Evolutionary conservation across 306 rosid genomes (phyloP).

Genomic region (Begonia loranthoides): DNA sequence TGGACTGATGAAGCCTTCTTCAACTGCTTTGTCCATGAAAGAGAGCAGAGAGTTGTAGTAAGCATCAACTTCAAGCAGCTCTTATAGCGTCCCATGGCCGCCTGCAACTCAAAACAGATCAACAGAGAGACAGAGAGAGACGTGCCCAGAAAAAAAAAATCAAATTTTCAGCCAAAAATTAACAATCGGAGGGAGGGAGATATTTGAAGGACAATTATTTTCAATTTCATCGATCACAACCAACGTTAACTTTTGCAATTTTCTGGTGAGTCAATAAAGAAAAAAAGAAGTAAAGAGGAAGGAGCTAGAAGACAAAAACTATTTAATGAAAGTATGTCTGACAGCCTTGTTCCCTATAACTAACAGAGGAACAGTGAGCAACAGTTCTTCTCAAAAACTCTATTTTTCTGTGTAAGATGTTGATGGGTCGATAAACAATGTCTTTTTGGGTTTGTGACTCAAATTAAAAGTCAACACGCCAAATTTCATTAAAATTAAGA

Average conservation of each 20-base stretch:
- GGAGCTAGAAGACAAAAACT: background rate
- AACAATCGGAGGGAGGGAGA: too few species aligned
- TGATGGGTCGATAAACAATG: slow-evolving; percentile 22
- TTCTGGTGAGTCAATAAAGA: background rate
- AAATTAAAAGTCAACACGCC: background rate
- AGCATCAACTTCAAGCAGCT: slow-evolving; percentile 74
- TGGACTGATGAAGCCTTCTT: slow-evolving; percentile 58
- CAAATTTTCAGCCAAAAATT: background rate
- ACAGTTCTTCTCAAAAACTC: slow-evolving; percentile 2
- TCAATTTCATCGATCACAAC: too few species aligned
- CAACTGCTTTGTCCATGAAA: slow-evolving; percentile 72
- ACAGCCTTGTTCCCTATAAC: background rate
- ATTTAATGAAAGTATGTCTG: background rate
- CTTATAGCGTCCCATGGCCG: slow-evolving; percentile 70
- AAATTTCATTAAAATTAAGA: background rate
- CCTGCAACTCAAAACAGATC: slow-evolving; percentile 29
- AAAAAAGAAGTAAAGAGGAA: background rate
- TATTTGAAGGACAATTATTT: too few species aligned
- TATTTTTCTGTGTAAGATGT: slow-evolving; percentile 35
- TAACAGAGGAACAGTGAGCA: background rate
- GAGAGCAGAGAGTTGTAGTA: slow-evolving; percentile 57
- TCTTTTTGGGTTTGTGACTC: slow-evolving; percentile 18
- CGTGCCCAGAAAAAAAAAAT: too few species aligned
- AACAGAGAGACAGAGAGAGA: too few species aligned
- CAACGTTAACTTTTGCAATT: too few species aligned